Conservation (phyloP, 371 early-diverging fungal genomes). For the Vairimorpha necatrix region DNA sequence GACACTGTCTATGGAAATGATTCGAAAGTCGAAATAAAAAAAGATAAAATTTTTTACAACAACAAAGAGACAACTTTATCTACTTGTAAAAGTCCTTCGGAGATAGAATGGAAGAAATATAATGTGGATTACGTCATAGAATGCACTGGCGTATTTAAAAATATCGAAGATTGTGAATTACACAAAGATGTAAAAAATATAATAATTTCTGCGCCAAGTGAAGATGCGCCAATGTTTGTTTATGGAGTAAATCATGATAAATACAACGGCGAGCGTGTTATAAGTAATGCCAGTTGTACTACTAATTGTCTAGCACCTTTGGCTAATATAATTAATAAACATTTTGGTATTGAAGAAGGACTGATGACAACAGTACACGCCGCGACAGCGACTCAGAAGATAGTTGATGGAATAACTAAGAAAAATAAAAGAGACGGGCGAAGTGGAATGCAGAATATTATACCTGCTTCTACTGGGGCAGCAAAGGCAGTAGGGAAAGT, state of each 20-base stretch:
- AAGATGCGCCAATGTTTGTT: constrained; percentile 72
- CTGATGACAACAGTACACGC: constrained; percentile 96
- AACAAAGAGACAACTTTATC: constrained; percentile 72
- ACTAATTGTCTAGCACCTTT: constrained; percentile 98
- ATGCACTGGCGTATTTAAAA: constrained; percentile 93
- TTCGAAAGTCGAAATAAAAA: constrained; percentile 71
- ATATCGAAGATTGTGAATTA: constrained; percentile 74
- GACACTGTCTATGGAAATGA: constrained; percentile 91
- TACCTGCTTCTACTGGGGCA: constrained; percentile 97
- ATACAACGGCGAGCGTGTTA: constrained; percentile 76
- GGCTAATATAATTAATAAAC: constrained; percentile 89
- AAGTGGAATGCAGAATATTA: constrained; percentile 92
- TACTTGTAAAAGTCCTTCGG: constrained; percentile 69
- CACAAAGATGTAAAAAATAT: constrained; percentile 91
- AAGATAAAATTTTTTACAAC: constrained; percentile 76
- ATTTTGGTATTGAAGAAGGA: constrained; percentile 75
- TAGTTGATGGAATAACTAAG: constrained; percentile 91
- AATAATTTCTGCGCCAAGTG: constrained; percentile 91
- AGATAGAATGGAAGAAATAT: constrained; percentile 80
- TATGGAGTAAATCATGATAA: constrained; percentile 81
- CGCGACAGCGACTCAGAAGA: constrained; percentile 95
- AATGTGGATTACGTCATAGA: constrained; percentile 90
- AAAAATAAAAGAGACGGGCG: constrained; percentile 93
- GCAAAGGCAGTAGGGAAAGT: constrained; percentile 97
- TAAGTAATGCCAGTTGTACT: constrained; percentile 98